Base-by-base conservation (phyloP, 164 flowering plant genomes). In the Aristolochia fimbriata region DNA sequence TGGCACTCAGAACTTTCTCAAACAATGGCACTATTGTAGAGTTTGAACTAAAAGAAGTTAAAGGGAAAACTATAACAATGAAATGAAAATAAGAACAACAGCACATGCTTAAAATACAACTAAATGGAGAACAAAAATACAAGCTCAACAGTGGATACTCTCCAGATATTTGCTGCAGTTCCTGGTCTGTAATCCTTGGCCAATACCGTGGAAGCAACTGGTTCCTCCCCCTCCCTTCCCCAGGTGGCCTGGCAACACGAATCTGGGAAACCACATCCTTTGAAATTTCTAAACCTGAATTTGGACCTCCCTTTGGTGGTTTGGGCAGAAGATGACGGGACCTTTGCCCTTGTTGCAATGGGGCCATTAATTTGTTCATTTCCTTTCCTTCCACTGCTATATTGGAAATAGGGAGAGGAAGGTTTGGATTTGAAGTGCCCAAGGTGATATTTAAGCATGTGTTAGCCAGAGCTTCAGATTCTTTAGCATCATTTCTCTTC, bases 121-220 rank as follows among this genome's bases (percentile, higher is more conserved):
- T 46, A 55, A 15, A 33, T 51, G 56, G 9, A 30, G 25, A 23
- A 25, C 12, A 4, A 37, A 45, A 43, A 33, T 12, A 51, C 17
- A 41, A 21, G 41, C 27, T 11, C 12, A 60, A 10, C 8, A 30
- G 48, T 45, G 96, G 99, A 93, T 93, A 93, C 99, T 93, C 92
- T 83, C 97, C 99, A 77, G 96, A 81, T 62, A 93, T 65, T 64
- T 86, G 82, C 74, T 86, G 85, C 76, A 93, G 71, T 64, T 90
- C 96, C 71, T 86, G 89, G 58, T 93, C 99, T 21, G 99, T 93
- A 52, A 86, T 86, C 76, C 86, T 79, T 8, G 99, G 98, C 99
- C 99, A 93, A 68, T 90, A 93, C 1, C 97, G 87, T 41, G 99
- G 97, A 76, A 90, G 99, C 67, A 93, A 75, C 70, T 93, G 99